Conservation (phyloP, 139 green algal genomes). For the Chlorella vulgaris region DNA sequence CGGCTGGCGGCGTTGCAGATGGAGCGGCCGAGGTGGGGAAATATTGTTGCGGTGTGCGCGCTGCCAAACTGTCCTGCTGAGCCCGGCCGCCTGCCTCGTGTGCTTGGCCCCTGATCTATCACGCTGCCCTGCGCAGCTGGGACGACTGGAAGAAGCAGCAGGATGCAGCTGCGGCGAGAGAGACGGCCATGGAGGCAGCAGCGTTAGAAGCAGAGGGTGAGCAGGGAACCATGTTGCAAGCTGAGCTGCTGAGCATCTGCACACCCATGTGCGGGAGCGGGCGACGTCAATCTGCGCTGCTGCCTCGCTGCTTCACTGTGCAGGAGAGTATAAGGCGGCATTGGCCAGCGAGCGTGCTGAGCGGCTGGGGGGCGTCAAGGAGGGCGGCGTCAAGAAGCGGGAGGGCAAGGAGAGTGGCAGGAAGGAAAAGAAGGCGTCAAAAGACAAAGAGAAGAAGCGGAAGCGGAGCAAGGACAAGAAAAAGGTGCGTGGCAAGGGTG, state of each 20-base stretch:
- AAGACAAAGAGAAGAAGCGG: constrained; percentile 29
- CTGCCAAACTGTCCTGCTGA: not conserved
- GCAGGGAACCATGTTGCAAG: not conserved
- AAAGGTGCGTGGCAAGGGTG: not conserved
- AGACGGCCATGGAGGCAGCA: constrained; percentile 27
- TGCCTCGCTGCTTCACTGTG: not conserved
- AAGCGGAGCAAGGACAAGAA: constrained; percentile 32
- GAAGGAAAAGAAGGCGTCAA: constrained; percentile 20
- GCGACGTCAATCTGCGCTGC: too few relatives aligned
- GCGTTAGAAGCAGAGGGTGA: constrained; percentile 24
- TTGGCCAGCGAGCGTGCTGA: constrained; percentile 31
- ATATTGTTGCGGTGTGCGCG: not conserved
- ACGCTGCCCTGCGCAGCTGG: constrained; percentile 26
- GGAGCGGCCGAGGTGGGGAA: constrained; percentile 34
- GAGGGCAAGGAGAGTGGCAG: constrained; percentile 30
- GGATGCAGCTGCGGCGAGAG: constrained; percentile 25
- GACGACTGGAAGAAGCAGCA: constrained; percentile 44
- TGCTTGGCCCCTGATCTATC: not conserved
- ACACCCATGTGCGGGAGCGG: too few relatives aligned
- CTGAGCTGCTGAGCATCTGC: not conserved
- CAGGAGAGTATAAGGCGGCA: constrained; percentile 44
- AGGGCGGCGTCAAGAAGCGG: constrained; percentile 25
- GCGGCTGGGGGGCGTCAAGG: constrained; percentile 25
- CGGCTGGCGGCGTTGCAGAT: constrained; percentile 53
- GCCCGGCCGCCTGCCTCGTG: not conserved